Conservation (phyloP, 2,329 filamentous ascomycete genomes). For the Colletotrichum magnum region DNA sequence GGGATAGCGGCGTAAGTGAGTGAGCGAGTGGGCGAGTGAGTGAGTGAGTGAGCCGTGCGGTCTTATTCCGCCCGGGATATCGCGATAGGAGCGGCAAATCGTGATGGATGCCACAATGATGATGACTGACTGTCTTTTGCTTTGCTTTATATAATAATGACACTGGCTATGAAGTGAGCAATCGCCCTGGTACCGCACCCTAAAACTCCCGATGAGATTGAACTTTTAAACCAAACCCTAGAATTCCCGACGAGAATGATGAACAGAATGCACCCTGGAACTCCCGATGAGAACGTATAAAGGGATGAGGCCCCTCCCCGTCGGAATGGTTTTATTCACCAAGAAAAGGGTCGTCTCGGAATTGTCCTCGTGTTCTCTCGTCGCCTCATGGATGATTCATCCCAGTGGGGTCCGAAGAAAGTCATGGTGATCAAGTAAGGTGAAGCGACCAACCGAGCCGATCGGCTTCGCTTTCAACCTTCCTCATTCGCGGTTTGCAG, state of each 20-base stretch:
- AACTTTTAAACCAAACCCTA: no score
- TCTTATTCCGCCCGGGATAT: constrained; percentile 2
- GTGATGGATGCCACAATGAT: no score
- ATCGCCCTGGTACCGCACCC: no score
- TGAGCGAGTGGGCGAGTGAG: neutral
- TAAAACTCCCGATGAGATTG: no score
- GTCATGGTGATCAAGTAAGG: neutral
- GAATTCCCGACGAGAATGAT: no score
- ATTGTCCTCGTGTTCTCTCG: constrained; percentile 9
- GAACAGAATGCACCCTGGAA: no score
- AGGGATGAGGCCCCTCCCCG: constrained; percentile 6
- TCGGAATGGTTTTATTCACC: neutral
- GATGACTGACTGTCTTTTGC: no score
- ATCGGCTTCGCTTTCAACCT: constrained; percentile 24
- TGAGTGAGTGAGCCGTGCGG: neutral
- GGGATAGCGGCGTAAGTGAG: constrained; percentile 10
- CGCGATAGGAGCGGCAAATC: constrained; percentile 3
- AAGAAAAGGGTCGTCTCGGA: neutral
- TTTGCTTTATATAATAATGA: no score
- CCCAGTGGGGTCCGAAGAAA: neutral
- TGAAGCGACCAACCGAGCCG: constrained; percentile 12
- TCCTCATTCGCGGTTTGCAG: constrained; percentile 21
- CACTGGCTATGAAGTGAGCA: no score
- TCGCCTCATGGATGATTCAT: neutral
- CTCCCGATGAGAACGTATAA: constrained; percentile 3